Evolutionary conservation across 2,329 filamentous ascomycete genomes (phyloP), one percentile per base, ranked within the genome.

Genomic region (Ceratocystis lukuohia): DNA sequence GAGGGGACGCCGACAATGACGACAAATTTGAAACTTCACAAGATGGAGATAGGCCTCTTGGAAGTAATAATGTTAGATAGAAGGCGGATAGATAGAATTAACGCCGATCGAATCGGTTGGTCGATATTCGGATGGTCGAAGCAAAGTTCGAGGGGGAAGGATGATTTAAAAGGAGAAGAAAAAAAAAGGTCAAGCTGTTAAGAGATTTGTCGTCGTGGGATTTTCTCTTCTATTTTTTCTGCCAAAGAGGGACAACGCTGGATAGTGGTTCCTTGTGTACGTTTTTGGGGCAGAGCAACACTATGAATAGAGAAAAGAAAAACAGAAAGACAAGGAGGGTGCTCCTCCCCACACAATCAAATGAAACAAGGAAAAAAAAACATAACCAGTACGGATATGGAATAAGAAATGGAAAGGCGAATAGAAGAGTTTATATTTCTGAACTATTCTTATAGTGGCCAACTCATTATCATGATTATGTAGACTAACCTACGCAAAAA

Each of bases 201-300:
- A 45, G 64, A 65, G 25, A 41, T 65, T 62, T 56, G 8, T 48
- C 25, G 66, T 65, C 37, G 64, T 68, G 61, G 67, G 61, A 66
- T 68, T 66, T 68, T 45, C 48, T 33, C 37, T 30, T 28, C 33
- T 64, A 25, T 62, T 62, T 66, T 56, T 62, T 65, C 63, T 68
- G 46, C 46, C 64, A 65, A 56, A 45, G 28, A 61, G 30, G 46
- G 33, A 61, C 37, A 50, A 15, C 28, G 33, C 57, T 62, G 59
- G 66, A 67, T 65, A 67, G 62, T 56, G 62, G 41, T 67, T 64
- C 61, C 53, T n/a, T 65, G 61, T 61, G 53, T 57, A 57, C 28
- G 53, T 57, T 57, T 57, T 57, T 12, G 37, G 53, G 53, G 53
- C 53, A 57, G 15, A 30, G 53, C 53, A 57, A 41, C 30, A 30